Evolutionary conservation across 805 yeast species (phyloP).

Genomic region (Jamesozyma rosinii): DNA sequence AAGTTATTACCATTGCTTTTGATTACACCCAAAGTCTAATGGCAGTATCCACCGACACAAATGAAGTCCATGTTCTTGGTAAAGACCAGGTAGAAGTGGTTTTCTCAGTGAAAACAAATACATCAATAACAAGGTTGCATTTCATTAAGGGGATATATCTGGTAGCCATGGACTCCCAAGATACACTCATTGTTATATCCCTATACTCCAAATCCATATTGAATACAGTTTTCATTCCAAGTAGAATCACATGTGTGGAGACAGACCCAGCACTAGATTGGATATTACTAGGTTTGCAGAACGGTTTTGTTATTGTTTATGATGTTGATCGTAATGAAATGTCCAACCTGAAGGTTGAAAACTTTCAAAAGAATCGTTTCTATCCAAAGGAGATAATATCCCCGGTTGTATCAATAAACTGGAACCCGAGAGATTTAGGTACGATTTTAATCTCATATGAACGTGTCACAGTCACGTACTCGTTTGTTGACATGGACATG

Average conservation of each 20-base stretch:
- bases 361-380: constrained; percentile 52
- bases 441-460: constrained; percentile 64
- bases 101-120: constrained; percentile 43
- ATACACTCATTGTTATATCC: constrained; percentile 60
- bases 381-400: constrained; percentile 51
- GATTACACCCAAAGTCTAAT: constrained; percentile 84
- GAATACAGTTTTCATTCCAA: constrained; percentile 52
- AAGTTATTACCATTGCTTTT: constrained; percentile 57
- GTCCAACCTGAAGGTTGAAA: constrained; percentile 59
- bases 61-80: constrained; percentile 73
- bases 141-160: constrained; percentile 78
- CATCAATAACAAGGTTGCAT: constrained; percentile 45
- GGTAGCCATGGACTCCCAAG: constrained; percentile 56
- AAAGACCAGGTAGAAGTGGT: constrained; percentile 69
- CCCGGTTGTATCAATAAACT: constrained; percentile 55
- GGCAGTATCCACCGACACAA: constrained; percentile 66
- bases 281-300: constrained; percentile 69
- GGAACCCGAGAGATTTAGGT: constrained; percentile 89
- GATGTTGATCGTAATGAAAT: constrained; percentile 72
- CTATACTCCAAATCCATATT: constrained; percentile 53
- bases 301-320: constrained; percentile 61
- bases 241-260: constrained; percentile 57
- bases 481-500: constrained; percentile 51
- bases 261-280: constrained; percentile 86
- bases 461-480: constrained; percentile 59